Base-by-base conservation (phyloP, 768 basidiomycete genomes). In the Sistotremastrum suecicum region DNA sequence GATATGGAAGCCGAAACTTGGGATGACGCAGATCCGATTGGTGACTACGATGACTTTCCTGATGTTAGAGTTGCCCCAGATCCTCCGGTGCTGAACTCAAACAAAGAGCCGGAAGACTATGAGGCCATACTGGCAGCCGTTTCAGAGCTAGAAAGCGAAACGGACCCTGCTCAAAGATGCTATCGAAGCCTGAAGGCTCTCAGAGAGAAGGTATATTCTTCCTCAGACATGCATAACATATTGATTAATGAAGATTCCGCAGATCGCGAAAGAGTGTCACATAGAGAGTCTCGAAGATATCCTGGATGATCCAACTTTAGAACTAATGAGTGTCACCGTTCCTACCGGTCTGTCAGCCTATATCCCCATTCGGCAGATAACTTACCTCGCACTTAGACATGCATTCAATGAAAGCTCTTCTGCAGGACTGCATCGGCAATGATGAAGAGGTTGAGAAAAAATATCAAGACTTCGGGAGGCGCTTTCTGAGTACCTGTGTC, bases 401-500 rank as follows among this genome's bases (percentile, higher is more conserved):
- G 37, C 38, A 7, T 37, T 54, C 20, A 20, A 7, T 6, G 52
- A 50, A 28, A 39, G 40, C 28, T 39, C 52, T 3, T 38, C 42
- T 7, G 39, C 20, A 20, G 20, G 20, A 20, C 20, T 20, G 20
- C 20, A 20, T 20, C 20, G 20, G 20, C 20, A 20, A 20, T 20
- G 20, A 52, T 29, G 20, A 9, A n/a, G 40, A 43, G 30, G 45
- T 39, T 34, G 46, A 44, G 30, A 12, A 31, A 28, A 44, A 50
- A 20, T 54, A 46, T 45, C 46, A 52, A 6, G 29, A 33, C 20
- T 52, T 47, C 39, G 53, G 53, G 32, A 46, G 40, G 10, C 45
- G 41, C 2, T 48, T 54, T 31, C 46, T 54, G 37, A 44, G 36
- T 11, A 37, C 44, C 32, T 49, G 45, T 40, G 47, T 46, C 34